Evolutionary conservation across 1,139 yeast genomes (phyloP), one percentile per base, ranked within the genome.

Genomic region (Yamadazyma jaroonii): DNA sequence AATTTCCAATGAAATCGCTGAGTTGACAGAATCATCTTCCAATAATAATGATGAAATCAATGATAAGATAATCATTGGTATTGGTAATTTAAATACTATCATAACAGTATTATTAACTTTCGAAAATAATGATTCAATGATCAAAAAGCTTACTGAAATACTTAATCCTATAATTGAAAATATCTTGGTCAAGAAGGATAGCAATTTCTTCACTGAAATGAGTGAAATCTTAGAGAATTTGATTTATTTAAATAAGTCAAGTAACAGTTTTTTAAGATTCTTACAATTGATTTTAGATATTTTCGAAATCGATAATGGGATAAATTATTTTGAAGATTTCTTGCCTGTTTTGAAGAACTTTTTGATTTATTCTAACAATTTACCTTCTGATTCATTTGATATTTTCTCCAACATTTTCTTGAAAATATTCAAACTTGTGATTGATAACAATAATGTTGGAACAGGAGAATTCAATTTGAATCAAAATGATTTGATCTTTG

Each of bases 161-260:
- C 78, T 85, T 43, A 65, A 79, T 30, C 96, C 97, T 10, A 84
- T 83, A 23, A 76, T 90, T 34, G 77, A 77, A 43, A 78, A 70
- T 48, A 84, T 88, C 5, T 72, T 90, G 40, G 67, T 64, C 25
- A 73, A 82, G 46, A 74, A 74, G 36, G 64, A 87, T 55, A 87
- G 84, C 46, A 95, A 88, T 52, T 88, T 85, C 57, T 81, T 82
- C 54, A 77, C 86, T 27, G 97, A 92, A 59, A 74, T 81, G 30
- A 80, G 89, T 46, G 96, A 88, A 52, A 72, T 92, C 53, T 77
- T 89, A 47, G 97, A 92, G 52, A 88, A 87, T 58, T 79, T 94
- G 22, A 79, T 94, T 0, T 90, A 84, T 57, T 69, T 88, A 42
- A 69, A 85, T 33, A 78, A 94, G 56, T 56, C 67, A 9, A 78